phyloP scores from a whole-genome alignment of 2,329 filamentous ascomycete species.

The Cryphonectria carpinicola region DNA sequence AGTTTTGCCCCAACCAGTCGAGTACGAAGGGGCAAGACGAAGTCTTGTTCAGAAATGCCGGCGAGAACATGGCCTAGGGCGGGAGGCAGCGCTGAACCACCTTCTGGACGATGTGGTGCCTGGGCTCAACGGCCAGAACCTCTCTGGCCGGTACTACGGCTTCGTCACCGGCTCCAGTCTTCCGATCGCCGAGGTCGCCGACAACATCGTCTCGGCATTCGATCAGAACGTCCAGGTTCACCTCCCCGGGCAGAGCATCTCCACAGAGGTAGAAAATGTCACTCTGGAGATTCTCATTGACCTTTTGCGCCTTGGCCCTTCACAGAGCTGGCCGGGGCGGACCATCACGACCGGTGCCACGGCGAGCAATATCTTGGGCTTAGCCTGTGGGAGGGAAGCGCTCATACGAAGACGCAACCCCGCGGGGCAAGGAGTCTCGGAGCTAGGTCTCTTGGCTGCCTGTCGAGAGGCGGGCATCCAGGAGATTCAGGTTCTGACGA shows the following conservation, averaged over 20 bases:
- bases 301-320: slow-evolving; percentile 67
- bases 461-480: slow-evolving; percentile 66
- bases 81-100: slow-evolving; percentile 44
- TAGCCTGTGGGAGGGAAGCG: slow-evolving; percentile 67
- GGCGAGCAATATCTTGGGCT: slow-evolving; percentile 80
- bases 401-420: slow-evolving; percentile 46
- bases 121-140: slow-evolving; percentile 68
- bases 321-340: slow-evolving; percentile 60
- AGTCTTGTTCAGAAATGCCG: background rate
- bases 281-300: slow-evolving; percentile 72
- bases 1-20: background rate
- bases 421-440: slow-evolving; percentile 55
- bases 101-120: slow-evolving; percentile 53
- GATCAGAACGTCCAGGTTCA: slow-evolving; percentile 89
- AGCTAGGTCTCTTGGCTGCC: slow-evolving; percentile 70
- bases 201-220: slow-evolving; percentile 77
- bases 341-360: slow-evolving; percentile 68
- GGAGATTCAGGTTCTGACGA: slow-evolving; percentile 77
- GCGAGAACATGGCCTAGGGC: slow-evolving; percentile 31
- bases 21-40: background rate
- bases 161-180: slow-evolving; percentile 86
- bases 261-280: slow-evolving; percentile 75
- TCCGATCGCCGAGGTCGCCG: slow-evolving; percentile 78
- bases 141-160: slow-evolving; percentile 76
- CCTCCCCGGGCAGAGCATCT: slow-evolving; percentile 73